Percentiles rank a stretch among this genome's conserved stretches.
These are phyloP conservation scores for Fusarium sp. DNA, from an alignment of 2,329 filamentous ascomycete genomes.

Conservation along the genomic window DNA sequence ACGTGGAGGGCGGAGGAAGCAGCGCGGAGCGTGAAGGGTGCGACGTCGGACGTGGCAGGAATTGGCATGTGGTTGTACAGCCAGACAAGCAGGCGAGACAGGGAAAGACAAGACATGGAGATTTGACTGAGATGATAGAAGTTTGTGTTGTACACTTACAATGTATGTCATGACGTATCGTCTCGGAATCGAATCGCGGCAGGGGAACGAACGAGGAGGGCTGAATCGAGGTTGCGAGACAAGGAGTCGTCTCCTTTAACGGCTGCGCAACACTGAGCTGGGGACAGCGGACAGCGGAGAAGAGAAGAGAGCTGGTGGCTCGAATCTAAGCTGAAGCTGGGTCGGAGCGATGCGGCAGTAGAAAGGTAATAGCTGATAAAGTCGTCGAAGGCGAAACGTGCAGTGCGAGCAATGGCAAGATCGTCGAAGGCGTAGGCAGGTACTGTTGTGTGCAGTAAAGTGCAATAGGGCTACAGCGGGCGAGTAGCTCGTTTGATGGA, in stretches of 20 bases:
- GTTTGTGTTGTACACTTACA: constrained; percentile 49
- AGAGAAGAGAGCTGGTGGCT: constrained; percentile 13
- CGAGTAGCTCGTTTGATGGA: constrained; percentile 31
- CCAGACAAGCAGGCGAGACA: constrained; percentile 10
- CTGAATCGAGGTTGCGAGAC: constrained; percentile 31
- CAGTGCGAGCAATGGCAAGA: constrained; percentile 20
- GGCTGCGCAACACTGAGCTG: constrained; percentile 26
- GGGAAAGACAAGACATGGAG: constrained; percentile 21
- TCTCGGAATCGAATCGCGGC: constrained; percentile 34
- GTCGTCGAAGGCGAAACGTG: constrained; percentile 13
- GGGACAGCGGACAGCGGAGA: not conserved
- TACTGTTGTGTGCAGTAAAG: constrained; percentile 9
- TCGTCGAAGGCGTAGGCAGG: constrained; percentile 25
- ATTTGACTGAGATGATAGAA: constrained; percentile 24
- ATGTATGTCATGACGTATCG: constrained; percentile 56
- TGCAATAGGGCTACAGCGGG: constrained; percentile 21
- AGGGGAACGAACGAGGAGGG: constrained; percentile 8
- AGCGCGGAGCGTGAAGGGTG: constrained; percentile 31
- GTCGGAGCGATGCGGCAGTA: constrained; percentile 16
- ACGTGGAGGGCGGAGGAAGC: constrained; percentile 34
- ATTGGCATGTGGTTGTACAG: constrained; percentile 37
- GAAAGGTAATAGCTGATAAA: constrained; percentile 4
- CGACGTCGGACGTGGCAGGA: constrained; percentile 42
- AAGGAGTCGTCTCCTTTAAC: constrained; percentile 29
- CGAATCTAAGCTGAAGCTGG: constrained; percentile 23